Conservation (phyloP, 257 asterid species). For the Capsicum baccatum region DNA sequence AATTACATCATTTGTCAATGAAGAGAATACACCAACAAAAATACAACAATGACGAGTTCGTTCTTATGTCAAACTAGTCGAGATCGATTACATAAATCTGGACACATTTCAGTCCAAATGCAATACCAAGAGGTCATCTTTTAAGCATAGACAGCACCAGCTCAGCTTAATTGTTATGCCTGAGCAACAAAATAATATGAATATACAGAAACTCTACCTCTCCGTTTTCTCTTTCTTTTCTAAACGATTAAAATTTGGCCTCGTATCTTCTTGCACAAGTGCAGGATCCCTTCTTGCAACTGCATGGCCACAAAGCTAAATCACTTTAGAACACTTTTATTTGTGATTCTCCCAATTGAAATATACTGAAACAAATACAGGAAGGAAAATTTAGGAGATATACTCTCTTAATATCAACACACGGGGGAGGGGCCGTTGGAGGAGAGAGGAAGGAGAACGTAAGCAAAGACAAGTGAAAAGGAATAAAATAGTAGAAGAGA, state of each 20-base stretch:
- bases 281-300: neutral
- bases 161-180: neutral
- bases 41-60: neutral
- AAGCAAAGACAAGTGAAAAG: neutral
- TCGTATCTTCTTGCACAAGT: neutral
- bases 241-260: neutral
- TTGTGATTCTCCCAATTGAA: neutral
- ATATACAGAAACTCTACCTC: neutral
- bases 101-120: neutral
- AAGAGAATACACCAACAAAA: neutral
- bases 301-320: constrained; percentile 1
- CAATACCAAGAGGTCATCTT: neutral
- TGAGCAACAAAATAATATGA: neutral
- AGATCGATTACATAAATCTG: neutral
- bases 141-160: neutral
- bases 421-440: neutral
- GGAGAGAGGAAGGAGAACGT: neutral
- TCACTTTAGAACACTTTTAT: neutral
- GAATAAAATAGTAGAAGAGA: neutral
- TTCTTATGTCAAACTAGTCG: neutral
- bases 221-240: neutral
- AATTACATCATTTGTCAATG: neutral
- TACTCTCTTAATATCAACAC: neutral
- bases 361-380: neutral
- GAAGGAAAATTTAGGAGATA: neutral